Conservation (phyloP, 768 basidiomycete genomes). For the Phaeotremella fagi region DNA sequence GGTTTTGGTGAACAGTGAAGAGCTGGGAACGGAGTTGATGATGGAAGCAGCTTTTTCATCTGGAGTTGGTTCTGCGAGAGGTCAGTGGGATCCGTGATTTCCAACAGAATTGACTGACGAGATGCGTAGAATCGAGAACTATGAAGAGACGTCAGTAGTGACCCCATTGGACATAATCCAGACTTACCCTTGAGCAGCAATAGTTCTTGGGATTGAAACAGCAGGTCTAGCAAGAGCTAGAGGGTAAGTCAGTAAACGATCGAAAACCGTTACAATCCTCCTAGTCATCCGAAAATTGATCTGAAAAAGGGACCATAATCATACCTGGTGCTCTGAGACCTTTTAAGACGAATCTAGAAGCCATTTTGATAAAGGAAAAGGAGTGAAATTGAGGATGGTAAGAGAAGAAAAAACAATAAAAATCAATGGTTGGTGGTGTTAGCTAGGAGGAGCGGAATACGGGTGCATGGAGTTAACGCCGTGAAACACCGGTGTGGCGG, state of each 20-base stretch:
- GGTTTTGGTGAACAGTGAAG: constrained; percentile 83
- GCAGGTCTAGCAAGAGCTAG: constrained; percentile 22
- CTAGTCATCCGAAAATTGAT: neutral
- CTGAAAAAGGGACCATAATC: neutral
- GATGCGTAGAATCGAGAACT: constrained; percentile 20
- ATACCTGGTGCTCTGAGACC: constrained; percentile 36
- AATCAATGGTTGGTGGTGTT: no score
- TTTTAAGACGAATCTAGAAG: constrained; percentile 39
- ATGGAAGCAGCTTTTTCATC: constrained; percentile 83
- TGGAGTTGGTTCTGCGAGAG: constrained; percentile 58
- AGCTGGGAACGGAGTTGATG: constrained; percentile 76
- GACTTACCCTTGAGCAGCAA: constrained; percentile 22
- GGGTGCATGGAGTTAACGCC: neutral
- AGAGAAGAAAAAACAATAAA: neutral
- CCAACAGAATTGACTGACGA: constrained; percentile 2
- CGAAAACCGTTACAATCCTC: constrained; percentile 1
- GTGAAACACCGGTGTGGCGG: constrained; percentile 1
- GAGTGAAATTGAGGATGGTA: constrained; percentile 6
- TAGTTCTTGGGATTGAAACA: constrained; percentile 13
- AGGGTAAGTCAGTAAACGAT: neutral
- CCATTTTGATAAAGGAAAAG: constrained; percentile 26
- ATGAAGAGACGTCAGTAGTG: neutral
- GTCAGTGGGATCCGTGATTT: neutral
- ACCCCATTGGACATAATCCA: neutral
- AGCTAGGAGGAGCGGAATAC: constrained; percentile 1